Conservation (phyloP, 1,284 basidiomycete genomes). For the Leucoagaricus sp. region DNA sequence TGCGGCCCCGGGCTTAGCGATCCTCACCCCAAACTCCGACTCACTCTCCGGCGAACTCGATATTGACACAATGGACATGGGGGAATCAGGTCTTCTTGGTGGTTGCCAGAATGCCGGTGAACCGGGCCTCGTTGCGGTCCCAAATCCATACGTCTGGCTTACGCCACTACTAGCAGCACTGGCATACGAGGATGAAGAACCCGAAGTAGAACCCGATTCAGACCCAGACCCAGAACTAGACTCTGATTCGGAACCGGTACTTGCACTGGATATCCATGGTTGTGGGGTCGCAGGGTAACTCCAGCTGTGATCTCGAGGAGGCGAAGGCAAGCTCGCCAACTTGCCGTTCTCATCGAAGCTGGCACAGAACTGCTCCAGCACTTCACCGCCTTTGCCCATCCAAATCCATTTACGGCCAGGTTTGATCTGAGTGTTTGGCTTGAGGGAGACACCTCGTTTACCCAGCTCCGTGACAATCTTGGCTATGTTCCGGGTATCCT, state of each 20-base stretch:
- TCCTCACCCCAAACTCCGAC: constrained; percentile 5
- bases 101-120: constrained; percentile 11
- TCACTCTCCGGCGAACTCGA: constrained; percentile 8
- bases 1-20: not conserved
- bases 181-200: not conserved
- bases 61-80: not conserved
- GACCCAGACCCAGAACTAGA: not conserved
- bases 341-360: constrained; percentile 17
- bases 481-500: constrained; percentile 88
- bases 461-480: constrained; percentile 78
- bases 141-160: constrained; percentile 1
- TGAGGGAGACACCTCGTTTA: constrained; percentile 61
- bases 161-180: not conserved
- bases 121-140: constrained; percentile 7
- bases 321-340: not conserved
- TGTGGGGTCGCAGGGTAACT: not conserved
- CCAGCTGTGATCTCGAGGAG: not conserved
- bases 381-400: constrained; percentile 75
- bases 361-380: constrained; percentile 50
- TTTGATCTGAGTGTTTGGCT: constrained; percentile 73
- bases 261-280: not conserved
- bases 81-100: not conserved
- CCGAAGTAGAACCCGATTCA: not conserved
- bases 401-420: constrained; percentile 74
- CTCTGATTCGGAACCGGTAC: not conserved